Base-by-base conservation (phyloP, 257 asterid species). In the Fraxinus pennsylvanica region DNA sequence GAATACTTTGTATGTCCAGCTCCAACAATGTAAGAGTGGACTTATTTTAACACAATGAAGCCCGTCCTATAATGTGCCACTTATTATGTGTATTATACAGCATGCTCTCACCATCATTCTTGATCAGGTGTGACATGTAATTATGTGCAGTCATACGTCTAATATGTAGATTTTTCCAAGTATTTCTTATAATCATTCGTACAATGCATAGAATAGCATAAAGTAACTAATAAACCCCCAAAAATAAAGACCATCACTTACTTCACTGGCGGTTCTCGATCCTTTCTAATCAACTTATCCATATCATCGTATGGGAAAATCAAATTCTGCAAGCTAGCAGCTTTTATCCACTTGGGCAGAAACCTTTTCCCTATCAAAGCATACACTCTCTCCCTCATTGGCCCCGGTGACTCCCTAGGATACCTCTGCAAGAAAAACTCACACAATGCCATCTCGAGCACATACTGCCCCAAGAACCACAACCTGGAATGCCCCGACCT, bases 341-440 rank as follows among this genome's bases (percentile, higher is more conserved):
- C 91, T 81, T 85, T 93, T 22, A 93, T 84, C 98, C 91, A 92
- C 86, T 77, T 87, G 36, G 99, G 99, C 84, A 92, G 76, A 81
- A 75, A 93, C 86, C 94, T 92, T 89, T 96, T 96, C 87, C 99
- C 99, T 76, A 91, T 92, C 82, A 96, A 36, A 38, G 95, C 95
- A 85, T 80, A 96, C 45, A 92, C 97, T 81, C 99, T 90, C 86
- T 96, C 98, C 90, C 99, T 90, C 98, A 93, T 92, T 2, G 98
- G 99, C 25, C 97, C 97, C 3, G 99, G 98, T 0, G 98, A 91
- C 57, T 96, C 99, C 89, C 97, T 90, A 8, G 98, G 98, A 77
- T 93, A 96, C 65, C 97, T 81, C 82, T 93, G 98, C 94, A 96
- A 59, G 89, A 91, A 92, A 84, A 93, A 93, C 87, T 96, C 99